Conservation (phyloP, 1,139 yeast genomes). For the Sugiyamaella grinbergsii region DNA sequence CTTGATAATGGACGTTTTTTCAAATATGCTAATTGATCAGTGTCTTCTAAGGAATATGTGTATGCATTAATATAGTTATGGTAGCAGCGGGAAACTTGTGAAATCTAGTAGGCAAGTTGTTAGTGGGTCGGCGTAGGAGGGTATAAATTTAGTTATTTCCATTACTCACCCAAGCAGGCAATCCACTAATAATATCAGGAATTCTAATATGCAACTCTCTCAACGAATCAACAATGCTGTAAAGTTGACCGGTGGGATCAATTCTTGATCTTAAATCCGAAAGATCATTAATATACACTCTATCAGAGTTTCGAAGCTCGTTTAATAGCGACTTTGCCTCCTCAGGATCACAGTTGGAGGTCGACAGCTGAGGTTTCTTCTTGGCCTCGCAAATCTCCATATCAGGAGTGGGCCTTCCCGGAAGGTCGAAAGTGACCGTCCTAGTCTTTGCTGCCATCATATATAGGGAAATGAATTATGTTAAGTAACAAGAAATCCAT, state of each 20-base stretch:
- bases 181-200: constrained; percentile 19
- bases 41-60: constrained; percentile 40
- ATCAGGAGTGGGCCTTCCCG: constrained; percentile 21
- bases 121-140: constrained; percentile 2
- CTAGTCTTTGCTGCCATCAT: constrained; percentile 16
- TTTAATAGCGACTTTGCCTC: constrained; percentile 16
- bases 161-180: constrained; percentile 21
- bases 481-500: no score
- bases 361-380: neutral
- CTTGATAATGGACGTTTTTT: constrained; percentile 48
- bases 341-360: constrained; percentile 8
- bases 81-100: constrained; percentile 33
- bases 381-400: constrained; percentile 8
- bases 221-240: constrained; percentile 11
- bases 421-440: constrained; percentile 23
- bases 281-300: constrained; percentile 20
- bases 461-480: no score
- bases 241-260: constrained; percentile 9
- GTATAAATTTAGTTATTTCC: no score
- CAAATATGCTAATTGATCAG: constrained; percentile 42
- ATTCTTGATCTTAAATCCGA: constrained; percentile 21
- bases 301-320: constrained; percentile 21
- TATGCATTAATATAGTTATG: constrained; percentile 42
- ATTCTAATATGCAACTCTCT: constrained; percentile 20
- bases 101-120: constrained; percentile 23